These are phyloP conservation scores for Pisolithus sp. DNA, from an alignment of 768 basidiomycete genomes.

Conservation along the genomic window DNA sequence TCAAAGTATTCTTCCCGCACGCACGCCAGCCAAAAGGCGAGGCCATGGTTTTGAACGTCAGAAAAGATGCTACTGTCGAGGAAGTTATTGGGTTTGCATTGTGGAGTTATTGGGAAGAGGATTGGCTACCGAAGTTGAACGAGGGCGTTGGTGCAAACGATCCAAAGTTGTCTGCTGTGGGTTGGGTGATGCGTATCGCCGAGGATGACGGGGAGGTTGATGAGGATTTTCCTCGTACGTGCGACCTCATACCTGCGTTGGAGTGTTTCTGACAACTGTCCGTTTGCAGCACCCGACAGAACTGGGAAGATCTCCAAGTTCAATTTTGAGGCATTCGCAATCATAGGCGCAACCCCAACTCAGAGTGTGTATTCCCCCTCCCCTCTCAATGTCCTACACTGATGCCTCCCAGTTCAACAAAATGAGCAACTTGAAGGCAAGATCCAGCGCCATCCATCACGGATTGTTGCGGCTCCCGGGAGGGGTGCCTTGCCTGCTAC, in stretches of 20 bases:
- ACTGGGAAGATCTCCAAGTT: constrained; percentile 82
- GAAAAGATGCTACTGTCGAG: constrained; percentile 87
- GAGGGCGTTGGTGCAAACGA: constrained; percentile 60
- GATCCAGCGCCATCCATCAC: constrained; percentile 77
- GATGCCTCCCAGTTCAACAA: constrained; percentile 50
- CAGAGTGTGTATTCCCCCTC: constrained; percentile 48
- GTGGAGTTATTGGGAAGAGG: constrained; percentile 91
- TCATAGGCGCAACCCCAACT: constrained; percentile 65
- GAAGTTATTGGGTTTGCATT: constrained; percentile 92
- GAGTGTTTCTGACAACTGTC: not conserved
- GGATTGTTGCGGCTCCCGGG: constrained; percentile 52
- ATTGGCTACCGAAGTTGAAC: constrained; percentile 70
- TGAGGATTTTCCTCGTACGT: constrained; percentile 94
- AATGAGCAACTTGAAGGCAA: constrained; percentile 74
- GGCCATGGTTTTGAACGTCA: constrained; percentile 66
- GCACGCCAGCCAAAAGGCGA: constrained; percentile 55
- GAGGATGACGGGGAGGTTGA: constrained; percentile 98
- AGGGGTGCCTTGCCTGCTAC: constrained; percentile 39
- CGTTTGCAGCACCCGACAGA: constrained; percentile 78
- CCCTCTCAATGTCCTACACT: not conserved
- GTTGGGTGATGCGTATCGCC: constrained; percentile 90
- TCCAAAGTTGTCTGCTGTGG: constrained; percentile 66
- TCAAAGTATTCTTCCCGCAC: constrained; percentile 83
- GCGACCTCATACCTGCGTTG: too few relatives aligned
- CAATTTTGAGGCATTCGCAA: constrained; percentile 83